Conservation (phyloP, 2,329 filamentous ascomycete genomes). For the Aspergillaceae sp. region DNA sequence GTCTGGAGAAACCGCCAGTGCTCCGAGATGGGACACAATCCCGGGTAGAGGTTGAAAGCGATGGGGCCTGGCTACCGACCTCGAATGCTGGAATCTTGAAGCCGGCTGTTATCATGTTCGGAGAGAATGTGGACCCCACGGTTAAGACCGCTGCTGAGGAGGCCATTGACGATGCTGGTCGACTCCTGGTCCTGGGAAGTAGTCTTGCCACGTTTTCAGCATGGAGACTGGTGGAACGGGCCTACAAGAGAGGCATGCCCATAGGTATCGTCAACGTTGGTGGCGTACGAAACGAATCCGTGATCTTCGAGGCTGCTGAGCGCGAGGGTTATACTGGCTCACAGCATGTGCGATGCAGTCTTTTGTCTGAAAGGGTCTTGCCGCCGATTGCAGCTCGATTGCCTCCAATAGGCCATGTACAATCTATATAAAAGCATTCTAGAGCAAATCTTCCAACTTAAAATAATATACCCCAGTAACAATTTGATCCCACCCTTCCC, state of each 20-base stretch:
- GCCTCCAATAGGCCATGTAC: not conserved
- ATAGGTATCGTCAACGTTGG: slow-evolving; percentile 77
- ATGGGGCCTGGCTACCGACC: slow-evolving; percentile 65
- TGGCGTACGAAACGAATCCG: slow-evolving; percentile 39
- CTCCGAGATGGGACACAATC: slow-evolving; percentile 48
- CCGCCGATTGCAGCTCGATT: slow-evolving; percentile 31
- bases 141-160: slow-evolving; percentile 71
- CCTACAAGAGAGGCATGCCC: slow-evolving; percentile 72
- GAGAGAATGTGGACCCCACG: slow-evolving; percentile 64
- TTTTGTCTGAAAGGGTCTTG: slow-evolving; percentile 34
- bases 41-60: slow-evolving; percentile 60
- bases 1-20: slow-evolving; percentile 55
- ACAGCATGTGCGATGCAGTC: slow-evolving; percentile 34
- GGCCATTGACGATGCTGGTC: slow-evolving; percentile 66
- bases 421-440: no score
- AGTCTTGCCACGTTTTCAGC: slow-evolving; percentile 93
- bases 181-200: slow-evolving; percentile 73
- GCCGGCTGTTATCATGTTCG: slow-evolving; percentile 93
- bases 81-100: slow-evolving; percentile 76
- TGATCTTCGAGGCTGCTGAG: slow-evolving; percentile 29
- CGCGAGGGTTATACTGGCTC: slow-evolving; percentile 12
- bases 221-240: slow-evolving; percentile 78
- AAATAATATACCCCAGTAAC: no score
- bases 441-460: no score
- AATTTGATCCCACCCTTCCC: no score